Percentiles rank a stretch among this genome's conserved stretches.
Evolutionary conservation across 495 filamentous ascomycete genomes (phyloP).

Genomic region (Penicillium salamii): DNA sequence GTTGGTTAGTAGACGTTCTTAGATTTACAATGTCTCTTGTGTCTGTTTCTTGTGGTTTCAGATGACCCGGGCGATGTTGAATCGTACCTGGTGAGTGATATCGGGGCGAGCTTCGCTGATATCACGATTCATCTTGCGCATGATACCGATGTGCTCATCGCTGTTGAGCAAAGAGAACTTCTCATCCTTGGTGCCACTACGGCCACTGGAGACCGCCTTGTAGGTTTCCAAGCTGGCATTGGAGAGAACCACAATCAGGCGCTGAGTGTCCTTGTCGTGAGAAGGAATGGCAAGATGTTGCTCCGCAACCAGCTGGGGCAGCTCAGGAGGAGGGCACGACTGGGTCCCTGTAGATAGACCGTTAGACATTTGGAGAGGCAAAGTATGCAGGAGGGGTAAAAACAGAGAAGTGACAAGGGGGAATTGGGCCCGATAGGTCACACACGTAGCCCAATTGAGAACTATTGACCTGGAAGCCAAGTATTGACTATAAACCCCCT

Average conservation of each 20-base stretch:
- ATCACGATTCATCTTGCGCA: slow-evolving; percentile 98
- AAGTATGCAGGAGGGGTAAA: slow-evolving; percentile 1
- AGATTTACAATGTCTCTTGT: background rate
- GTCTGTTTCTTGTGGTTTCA: background rate
- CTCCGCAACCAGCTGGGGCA: slow-evolving; percentile 89
- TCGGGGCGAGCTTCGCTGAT: slow-evolving; percentile 97
- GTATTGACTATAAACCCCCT: background rate
- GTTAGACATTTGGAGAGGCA: slow-evolving; percentile 21
- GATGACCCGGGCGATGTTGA: background rate
- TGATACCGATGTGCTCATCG: slow-evolving; percentile 97
- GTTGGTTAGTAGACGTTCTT: slow-evolving; percentile 6
- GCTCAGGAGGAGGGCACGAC: slow-evolving; percentile 84
- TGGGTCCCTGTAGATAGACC: slow-evolving; percentile 64
- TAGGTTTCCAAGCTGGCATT: slow-evolving; percentile 98
- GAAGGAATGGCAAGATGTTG: slow-evolving; percentile 82
- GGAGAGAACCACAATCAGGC: slow-evolving; percentile 92
- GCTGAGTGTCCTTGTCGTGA: slow-evolving; percentile 82
- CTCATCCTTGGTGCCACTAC: slow-evolving; percentile 71
- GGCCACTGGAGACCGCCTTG: slow-evolving; percentile 73
- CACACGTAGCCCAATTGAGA: background rate
- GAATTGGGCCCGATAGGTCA: slow-evolving; percentile 2
- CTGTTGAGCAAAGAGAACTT: slow-evolving; percentile 97
- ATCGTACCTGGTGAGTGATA: slow-evolving; percentile 92
- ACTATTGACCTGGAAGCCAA: background rate
- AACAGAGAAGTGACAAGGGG: background rate